phyloP scores from a whole-genome alignment of 1,139 yeast species.

The Scheffersomyces cryptocercus region DNA sequence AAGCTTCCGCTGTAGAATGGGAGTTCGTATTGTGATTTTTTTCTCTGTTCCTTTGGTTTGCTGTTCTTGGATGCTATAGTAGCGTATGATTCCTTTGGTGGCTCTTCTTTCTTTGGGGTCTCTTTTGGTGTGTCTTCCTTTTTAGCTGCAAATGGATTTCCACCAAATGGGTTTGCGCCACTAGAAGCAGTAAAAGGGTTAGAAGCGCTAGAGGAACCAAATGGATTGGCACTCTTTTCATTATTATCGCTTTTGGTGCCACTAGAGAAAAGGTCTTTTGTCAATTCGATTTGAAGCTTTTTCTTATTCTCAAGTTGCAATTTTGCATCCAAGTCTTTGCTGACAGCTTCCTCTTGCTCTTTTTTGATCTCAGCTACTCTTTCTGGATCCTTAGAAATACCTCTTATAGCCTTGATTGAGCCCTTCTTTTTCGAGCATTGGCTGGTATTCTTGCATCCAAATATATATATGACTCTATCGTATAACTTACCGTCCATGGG shows the following conservation, averaged over 20 bases:
- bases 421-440: slow-evolving; percentile 70
- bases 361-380: slow-evolving; percentile 41
- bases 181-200: slow-evolving; percentile 23
- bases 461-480: slow-evolving; percentile 79
- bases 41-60: slow-evolving; percentile 7
- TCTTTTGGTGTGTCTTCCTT: not conserved
- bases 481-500: slow-evolving; percentile 72
- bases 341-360: slow-evolving; percentile 36
- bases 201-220: slow-evolving; percentile 16
- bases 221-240: slow-evolving; percentile 24
- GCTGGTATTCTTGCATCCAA: slow-evolving; percentile 62
- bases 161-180: slow-evolving; percentile 8
- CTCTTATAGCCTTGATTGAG: slow-evolving; percentile 71
- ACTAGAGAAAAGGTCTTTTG: slow-evolving; percentile 41
- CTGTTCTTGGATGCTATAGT: slow-evolving; percentile 20
- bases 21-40: slow-evolving; percentile 16
- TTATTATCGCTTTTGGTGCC: slow-evolving; percentile 4
- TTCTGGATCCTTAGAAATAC: slow-evolving; percentile 60
- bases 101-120: slow-evolving; percentile 5
- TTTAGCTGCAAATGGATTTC: slow-evolving; percentile 8
- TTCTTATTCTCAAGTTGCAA: slow-evolving; percentile 22
- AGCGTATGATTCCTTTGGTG: slow-evolving; percentile 23
- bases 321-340: slow-evolving; percentile 26
- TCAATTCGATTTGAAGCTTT: slow-evolving; percentile 39
- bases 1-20: slow-evolving; percentile 65